phyloP scores from a whole-genome alignment of 73 alveolate species.

The Paramecium biaurelia region DNA sequence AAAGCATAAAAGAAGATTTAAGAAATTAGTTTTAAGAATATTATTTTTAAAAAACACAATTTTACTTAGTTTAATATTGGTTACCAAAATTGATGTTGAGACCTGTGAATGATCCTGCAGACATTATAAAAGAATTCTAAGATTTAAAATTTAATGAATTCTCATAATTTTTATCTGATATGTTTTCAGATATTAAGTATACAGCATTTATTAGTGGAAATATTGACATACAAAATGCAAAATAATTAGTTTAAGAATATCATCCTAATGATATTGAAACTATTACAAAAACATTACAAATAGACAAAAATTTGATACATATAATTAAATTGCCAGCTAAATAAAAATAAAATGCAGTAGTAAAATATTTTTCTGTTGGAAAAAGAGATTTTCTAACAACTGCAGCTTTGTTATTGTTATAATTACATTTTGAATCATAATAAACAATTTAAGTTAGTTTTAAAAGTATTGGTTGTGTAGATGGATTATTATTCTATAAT shows the following conservation, averaged over 20 bases:
- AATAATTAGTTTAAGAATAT: neutral
- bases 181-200: neutral
- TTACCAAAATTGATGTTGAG: slow-evolving; percentile 25
- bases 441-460: neutral
- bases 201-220: slow-evolving; percentile 1
- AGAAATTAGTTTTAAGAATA: neutral
- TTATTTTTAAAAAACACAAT: neutral
- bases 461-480: slow-evolving; percentile 12
- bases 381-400: neutral
- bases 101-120: slow-evolving; percentile 42
- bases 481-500: slow-evolving; percentile 13
- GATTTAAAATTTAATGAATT: neutral
- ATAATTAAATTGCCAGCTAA: neutral
- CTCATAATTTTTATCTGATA: neutral
- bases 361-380: neutral
- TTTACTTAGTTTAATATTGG: neutral
- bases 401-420: neutral
- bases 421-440: neutral
- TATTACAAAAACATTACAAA: neutral
- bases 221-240: neutral
- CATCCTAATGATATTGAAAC: slow-evolving; percentile 16
- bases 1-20: neutral
- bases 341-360: neutral
- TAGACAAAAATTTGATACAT: neutral
- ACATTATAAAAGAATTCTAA: neutral